phyloP scores from a whole-genome alignment of 2,329 filamentous ascomycete species.

The Diaporthe citrichinensis region DNA sequence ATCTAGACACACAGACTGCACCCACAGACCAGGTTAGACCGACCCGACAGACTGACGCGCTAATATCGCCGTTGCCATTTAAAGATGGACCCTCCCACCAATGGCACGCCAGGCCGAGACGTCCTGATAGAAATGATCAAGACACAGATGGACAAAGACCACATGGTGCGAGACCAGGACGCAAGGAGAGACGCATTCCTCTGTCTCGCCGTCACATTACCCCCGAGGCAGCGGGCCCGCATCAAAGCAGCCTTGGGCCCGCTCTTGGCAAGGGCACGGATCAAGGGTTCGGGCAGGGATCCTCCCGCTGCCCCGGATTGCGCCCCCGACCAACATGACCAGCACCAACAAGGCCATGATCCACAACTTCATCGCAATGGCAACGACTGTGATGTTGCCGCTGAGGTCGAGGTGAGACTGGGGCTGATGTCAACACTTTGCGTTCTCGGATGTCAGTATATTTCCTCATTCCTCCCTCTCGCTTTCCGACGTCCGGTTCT shows the following conservation, averaged over 20 bases:
- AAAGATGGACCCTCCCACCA: constrained; percentile 41
- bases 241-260: constrained; percentile 34
- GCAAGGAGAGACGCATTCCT: constrained; percentile 41
- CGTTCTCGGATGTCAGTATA: constrained; percentile 41
- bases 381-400: constrained; percentile 6
- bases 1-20: constrained; percentile 29
- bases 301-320: neutral
- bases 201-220: constrained; percentile 41
- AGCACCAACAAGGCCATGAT: neutral
- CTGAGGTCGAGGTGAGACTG: constrained; percentile 35
- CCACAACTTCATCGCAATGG: constrained; percentile 1
- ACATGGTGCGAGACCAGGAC: constrained; percentile 22
- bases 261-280: constrained; percentile 38
- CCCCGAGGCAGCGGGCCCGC: constrained; percentile 36
- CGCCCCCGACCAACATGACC: constrained; percentile 20
- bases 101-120: constrained; percentile 33
- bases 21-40: constrained; percentile 25
- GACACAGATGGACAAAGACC: constrained; percentile 37
- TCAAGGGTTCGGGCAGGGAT: constrained; percentile 38
- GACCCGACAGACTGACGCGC: constrained; percentile 24
- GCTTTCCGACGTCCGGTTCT: neutral
- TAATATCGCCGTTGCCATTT: constrained; percentile 15
- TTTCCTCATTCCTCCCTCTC: neutral
- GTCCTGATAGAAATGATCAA: constrained; percentile 39
- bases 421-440: constrained; percentile 40